These are phyloP conservation scores for Rusavskia elegans DNA, from an alignment of 495 filamentous ascomycete genomes.

Conservation along the genomic window DNA sequence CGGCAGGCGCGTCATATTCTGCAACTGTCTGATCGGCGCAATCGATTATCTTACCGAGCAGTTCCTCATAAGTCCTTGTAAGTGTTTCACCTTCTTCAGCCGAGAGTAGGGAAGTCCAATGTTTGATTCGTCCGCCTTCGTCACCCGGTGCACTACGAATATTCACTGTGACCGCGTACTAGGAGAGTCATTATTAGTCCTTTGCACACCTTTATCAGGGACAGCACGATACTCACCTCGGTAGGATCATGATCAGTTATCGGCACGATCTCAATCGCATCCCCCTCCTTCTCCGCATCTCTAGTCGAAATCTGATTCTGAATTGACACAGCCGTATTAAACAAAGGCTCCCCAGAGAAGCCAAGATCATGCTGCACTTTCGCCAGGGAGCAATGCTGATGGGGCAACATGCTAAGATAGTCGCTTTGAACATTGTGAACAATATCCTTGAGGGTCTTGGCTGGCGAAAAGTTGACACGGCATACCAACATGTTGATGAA, in stretches of 20 bases:
- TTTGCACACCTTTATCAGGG: not conserved
- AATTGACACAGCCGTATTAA: conserved; percentile 43
- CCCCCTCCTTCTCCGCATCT: conserved; percentile 18
- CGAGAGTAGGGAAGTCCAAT: conserved; percentile 31
- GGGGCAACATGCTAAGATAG: conserved; percentile 29
- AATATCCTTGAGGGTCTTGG: conserved; percentile 23
- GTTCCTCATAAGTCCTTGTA: conserved; percentile 6
- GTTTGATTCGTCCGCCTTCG: conserved; percentile 31
- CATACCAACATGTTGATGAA: conserved; percentile 45
- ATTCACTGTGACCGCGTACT: conserved; percentile 34
- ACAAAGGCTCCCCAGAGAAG: conserved; percentile 30
- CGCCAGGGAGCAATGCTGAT: conserved; percentile 37
- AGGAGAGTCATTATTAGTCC: not conserved
- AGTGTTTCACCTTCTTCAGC: conserved; percentile 21
- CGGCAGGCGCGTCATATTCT: not conserved
- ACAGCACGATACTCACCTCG: conserved; percentile 20
- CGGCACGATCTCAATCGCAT: conserved; percentile 21
- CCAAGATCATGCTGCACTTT: conserved; percentile 39
- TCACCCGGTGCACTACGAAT: conserved; percentile 26
- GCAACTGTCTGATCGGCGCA: conserved; percentile 6
- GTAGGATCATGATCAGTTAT: conserved; percentile 30
- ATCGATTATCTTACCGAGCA: conserved; percentile 7
- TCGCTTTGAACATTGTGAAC: conserved; percentile 31
- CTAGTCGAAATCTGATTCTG: conserved; percentile 27
- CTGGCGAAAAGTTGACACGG: conserved; percentile 21